Conservation (phyloP, 2,329 filamentous ascomycete species). For the Zymoseptoria ardabiliae region DNA sequence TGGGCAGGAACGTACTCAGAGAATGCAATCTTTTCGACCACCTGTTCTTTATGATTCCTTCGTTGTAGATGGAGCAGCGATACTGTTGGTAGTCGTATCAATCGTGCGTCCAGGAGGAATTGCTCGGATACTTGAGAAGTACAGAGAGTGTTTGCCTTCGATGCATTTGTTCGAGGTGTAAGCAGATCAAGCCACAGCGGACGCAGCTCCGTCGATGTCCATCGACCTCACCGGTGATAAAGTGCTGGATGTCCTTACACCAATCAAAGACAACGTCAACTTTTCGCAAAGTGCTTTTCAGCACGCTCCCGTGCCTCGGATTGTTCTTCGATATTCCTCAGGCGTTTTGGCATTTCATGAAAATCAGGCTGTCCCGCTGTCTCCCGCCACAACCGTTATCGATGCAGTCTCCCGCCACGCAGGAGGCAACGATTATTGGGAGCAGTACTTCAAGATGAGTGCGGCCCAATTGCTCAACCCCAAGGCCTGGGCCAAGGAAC, state of each 20-base stretch:
- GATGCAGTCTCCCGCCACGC: slow-evolving; percentile 1
- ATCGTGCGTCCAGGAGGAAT: not conserved
- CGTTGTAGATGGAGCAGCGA: too few relatives aligned
- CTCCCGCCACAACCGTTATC: not conserved
- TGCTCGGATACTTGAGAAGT: too few relatives aligned
- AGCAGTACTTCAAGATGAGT: slow-evolving; percentile 22
- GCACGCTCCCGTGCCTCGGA: not conserved
- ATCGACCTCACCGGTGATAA: not conserved
- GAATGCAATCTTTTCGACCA: not conserved
- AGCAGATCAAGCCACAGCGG: not conserved
- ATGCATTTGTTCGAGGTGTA: not conserved
- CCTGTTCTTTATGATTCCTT: too few relatives aligned
- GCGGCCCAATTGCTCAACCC: slow-evolving; percentile 32
- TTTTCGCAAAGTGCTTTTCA: not conserved
- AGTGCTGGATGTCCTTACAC: not conserved
- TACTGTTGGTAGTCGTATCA: too few relatives aligned
- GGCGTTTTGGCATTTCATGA: slow-evolving; percentile 1
- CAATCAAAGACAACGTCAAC: not conserved
- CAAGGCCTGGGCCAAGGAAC: slow-evolving; percentile 31
- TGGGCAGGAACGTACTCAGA: not conserved
- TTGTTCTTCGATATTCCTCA: not conserved
- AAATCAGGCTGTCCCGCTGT: not conserved
- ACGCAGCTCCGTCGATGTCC: not conserved
- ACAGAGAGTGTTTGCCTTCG: not conserved
- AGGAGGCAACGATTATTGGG: not conserved